A percentile compares a stretch with the other conserved stretches of the same genome.
Conservation (phyloP, 805 yeast species). For the Hanseniaspora lachancei region DNA sequence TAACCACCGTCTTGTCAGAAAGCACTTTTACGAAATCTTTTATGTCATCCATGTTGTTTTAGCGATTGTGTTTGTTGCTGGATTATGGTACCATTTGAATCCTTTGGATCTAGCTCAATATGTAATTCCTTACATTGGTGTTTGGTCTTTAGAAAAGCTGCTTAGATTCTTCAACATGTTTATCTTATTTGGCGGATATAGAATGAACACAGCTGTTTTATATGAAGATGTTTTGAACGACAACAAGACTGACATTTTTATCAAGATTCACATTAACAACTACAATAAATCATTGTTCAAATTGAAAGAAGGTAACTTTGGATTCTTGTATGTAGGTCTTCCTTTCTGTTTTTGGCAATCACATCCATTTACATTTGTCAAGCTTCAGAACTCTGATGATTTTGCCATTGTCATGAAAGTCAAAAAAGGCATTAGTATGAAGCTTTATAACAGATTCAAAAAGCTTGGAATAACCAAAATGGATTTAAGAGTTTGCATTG, state of each 20-base stretch:
- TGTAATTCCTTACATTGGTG: constrained; percentile 38
- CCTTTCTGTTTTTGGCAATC: constrained; percentile 12
- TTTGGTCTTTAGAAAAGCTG: constrained; percentile 58
- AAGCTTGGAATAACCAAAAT: background rate
- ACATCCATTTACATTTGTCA: constrained; percentile 10
- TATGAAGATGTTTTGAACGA: background rate
- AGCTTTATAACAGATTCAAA: background rate
- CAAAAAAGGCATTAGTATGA: constrained; percentile 11
- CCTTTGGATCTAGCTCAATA: constrained; percentile 38
- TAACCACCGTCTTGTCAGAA: constrained; percentile 29
- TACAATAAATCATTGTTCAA: constrained; percentile 9
- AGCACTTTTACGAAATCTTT: constrained; percentile 35
- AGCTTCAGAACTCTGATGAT: background rate
- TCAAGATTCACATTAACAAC: constrained; percentile 3
- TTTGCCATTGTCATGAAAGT: constrained; percentile 8
- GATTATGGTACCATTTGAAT: constrained; percentile 32
- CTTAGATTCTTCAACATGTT: constrained; percentile 40
- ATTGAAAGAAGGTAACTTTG: constrained; percentile 11
- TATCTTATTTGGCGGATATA: constrained; percentile 12
- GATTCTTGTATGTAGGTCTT: constrained; percentile 7
- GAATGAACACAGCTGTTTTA: background rate
- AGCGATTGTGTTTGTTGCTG: constrained; percentile 32
- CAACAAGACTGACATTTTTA: background rate
- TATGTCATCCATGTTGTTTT: constrained; percentile 32
- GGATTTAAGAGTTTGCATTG: constrained; percentile 8